Conservation (phyloP, 306 rosid species). For the Benincasa hispida region DNA sequence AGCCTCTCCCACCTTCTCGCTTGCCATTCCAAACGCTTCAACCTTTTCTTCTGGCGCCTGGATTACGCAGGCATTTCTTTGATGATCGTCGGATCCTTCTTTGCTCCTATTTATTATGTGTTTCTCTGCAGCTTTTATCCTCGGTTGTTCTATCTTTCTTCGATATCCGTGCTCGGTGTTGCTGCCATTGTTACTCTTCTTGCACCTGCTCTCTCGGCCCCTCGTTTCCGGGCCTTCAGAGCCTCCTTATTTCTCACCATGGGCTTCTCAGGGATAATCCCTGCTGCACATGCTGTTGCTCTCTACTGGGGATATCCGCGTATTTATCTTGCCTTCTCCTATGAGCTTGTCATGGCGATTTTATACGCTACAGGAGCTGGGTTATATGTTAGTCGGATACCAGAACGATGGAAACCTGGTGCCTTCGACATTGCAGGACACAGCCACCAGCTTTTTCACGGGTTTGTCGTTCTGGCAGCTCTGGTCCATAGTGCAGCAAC, state of each 20-base stretch:
- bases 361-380: constrained; percentile 58
- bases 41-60: constrained; percentile 72
- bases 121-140: constrained; percentile 50
- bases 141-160: constrained; percentile 41
- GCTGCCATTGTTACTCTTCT: constrained; percentile 57
- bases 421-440: constrained; percentile 84
- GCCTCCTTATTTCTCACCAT: constrained; percentile 59
- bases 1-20: constrained; percentile 72
- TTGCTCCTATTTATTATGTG: constrained; percentile 72
- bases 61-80: constrained; percentile 86
- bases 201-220: constrained; percentile 41
- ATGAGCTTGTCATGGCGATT: constrained; percentile 63
- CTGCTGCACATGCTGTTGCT: constrained; percentile 52
- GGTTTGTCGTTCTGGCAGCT: constrained; percentile 76
- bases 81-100: constrained; percentile 80
- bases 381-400: constrained; percentile 60
- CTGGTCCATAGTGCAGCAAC: constrained; percentile 67
- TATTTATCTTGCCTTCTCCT: constrained; percentile 41
- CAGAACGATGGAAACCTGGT: constrained; percentile 84
- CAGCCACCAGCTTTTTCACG: constrained; percentile 90
- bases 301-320: constrained; percentile 39
- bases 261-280: constrained; percentile 86
- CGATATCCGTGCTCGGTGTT: constrained; percentile 54
- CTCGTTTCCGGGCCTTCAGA: constrained; percentile 49
- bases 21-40: constrained; percentile 70